Evolutionary conservation across 73 alveolate genomes (phyloP).

Genomic region (Paramecium tetraurelia): DNA sequence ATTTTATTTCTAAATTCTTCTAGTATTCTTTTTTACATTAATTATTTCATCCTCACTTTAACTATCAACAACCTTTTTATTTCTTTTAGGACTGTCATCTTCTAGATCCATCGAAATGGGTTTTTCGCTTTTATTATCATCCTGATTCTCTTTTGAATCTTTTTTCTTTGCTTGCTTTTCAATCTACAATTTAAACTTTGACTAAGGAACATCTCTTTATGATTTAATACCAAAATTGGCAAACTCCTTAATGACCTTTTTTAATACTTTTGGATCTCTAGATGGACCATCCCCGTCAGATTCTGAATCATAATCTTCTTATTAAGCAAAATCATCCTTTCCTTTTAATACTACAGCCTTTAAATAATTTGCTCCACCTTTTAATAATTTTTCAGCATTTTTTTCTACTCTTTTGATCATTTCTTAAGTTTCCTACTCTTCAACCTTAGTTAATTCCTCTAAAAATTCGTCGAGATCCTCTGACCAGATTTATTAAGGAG

Average conservation of each 20-base stretch:
- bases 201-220: background rate
- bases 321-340: background rate
- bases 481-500: background rate
- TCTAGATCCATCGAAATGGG: background rate
- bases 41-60: background rate
- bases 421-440: background rate
- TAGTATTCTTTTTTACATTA: background rate
- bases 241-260: background rate
- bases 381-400: constrained; percentile 25
- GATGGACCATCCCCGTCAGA: constrained; percentile 11
- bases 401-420: background rate
- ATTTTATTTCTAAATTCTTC: background rate
- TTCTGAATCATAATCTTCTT: constrained; percentile 30
- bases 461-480: constrained; percentile 12
- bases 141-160: background rate
- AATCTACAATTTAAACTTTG: background rate
- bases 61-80: background rate
- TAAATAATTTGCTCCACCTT: constrained; percentile 8
- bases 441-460: background rate
- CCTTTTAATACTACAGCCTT: background rate
- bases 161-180: background rate
- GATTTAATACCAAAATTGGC: background rate
- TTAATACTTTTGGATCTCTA: background rate
- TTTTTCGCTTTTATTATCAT: background rate
- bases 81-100: background rate